phyloP scores from a whole-genome alignment of 768 basidiomycete species.

The Dentipellis sp. region DNA sequence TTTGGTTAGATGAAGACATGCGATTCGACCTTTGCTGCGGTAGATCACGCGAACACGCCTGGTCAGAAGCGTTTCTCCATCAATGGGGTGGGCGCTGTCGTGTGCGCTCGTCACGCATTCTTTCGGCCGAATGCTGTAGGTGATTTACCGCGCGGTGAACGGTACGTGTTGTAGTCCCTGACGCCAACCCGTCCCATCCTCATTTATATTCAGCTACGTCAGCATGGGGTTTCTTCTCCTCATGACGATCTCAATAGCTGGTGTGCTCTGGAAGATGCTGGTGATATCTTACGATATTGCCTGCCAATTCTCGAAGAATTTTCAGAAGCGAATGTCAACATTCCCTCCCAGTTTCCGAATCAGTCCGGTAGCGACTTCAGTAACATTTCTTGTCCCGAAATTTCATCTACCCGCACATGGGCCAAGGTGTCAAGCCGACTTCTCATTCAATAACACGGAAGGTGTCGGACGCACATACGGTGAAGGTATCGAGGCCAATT shows the following conservation, averaged over 20 bases:
- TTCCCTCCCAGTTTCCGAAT: neutral
- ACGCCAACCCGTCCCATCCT: too few species aligned
- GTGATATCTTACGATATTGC: slow-evolving; percentile 18
- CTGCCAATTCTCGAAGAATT: slow-evolving; percentile 19
- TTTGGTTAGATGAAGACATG: slow-evolving; percentile 15
- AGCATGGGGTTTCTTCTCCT: neutral
- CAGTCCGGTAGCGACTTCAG: neutral
- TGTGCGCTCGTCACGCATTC: slow-evolving; percentile 14
- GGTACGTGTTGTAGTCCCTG: slow-evolving; percentile 8
- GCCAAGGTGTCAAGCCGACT: slow-evolving; percentile 16
- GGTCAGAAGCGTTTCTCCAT: slow-evolving; percentile 12
- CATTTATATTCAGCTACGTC: neutral
- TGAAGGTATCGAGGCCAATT: too few species aligned
- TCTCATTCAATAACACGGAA: slow-evolving; percentile 11
- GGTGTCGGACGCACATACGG: too few species aligned
- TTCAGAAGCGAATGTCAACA: slow-evolving; percentile 3
- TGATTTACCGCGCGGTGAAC: slow-evolving; percentile 20
- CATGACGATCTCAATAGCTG: neutral
- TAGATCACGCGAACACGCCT: slow-evolving; percentile 2
- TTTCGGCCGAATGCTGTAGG: slow-evolving; percentile 15
- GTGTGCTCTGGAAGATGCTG: neutral
- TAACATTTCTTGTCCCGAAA: neutral
- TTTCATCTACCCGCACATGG: slow-evolving; percentile 20
- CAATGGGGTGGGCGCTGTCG: slow-evolving; percentile 16
- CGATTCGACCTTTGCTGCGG: slow-evolving; percentile 2